phyloP scores from a whole-genome alignment of 2,329 filamentous ascomycete species.

The Neophaeococcomyces aloes region DNA sequence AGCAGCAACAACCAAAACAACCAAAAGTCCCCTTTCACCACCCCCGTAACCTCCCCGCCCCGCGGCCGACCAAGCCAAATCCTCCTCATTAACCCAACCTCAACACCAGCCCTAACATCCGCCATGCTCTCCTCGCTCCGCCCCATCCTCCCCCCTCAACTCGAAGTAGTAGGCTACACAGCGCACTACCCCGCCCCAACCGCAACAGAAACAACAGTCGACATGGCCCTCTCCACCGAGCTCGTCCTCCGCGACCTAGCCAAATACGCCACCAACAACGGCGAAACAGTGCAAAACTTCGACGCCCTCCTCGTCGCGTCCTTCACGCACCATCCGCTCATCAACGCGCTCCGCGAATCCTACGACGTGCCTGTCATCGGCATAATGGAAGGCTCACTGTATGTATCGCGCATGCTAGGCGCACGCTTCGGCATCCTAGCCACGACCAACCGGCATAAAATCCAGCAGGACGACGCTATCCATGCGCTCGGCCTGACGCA shows the following conservation, averaged over 20 bases:
- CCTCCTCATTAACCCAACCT: conserved; percentile 41
- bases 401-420: conserved; percentile 41
- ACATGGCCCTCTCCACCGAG: conserved; percentile 42
- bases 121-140: conserved; percentile 36
- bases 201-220: conserved; percentile 42
- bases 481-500: conserved; percentile 32
- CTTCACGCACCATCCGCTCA: conserved; percentile 40
- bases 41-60: conserved; percentile 17
- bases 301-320: conserved; percentile 42
- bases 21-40: conserved; percentile 18
- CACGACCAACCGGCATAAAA: conserved; percentile 30
- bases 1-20: no score
- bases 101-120: conserved; percentile 38
- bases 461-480: conserved; percentile 33
- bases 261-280: conserved; percentile 29
- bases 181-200: conserved; percentile 39
- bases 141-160: conserved; percentile 37
- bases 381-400: conserved; percentile 43
- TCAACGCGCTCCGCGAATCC: conserved; percentile 38
- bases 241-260: conserved; percentile 38
- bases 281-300: conserved; percentile 28
- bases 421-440: conserved; percentile 37
- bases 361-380: conserved; percentile 37
- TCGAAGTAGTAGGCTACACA: conserved; percentile 42
- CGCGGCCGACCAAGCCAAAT: conserved; percentile 24